Base-by-base conservation (phyloP, 2,329 filamentous ascomycete species). In the Aspergillus fijiensis region DNA sequence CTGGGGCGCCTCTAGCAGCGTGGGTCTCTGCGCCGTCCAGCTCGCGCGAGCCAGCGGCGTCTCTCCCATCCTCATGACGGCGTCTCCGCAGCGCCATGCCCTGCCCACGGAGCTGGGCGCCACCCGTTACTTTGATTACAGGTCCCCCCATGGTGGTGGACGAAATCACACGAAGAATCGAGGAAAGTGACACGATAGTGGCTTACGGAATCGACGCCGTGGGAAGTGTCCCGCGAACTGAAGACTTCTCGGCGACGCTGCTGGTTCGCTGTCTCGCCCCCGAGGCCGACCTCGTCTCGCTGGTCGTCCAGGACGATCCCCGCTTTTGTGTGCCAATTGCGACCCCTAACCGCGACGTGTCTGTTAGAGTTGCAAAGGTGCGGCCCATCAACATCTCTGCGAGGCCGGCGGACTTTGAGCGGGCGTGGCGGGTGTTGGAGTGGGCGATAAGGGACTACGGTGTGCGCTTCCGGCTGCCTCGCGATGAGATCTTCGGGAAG, bases 51-150 rank as follows among this genome's bases (percentile, higher is more conserved):
- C 27, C 27, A 27, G 27, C 27, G 27, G 27, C 7, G 27, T 27
- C 27, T 27, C 27, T 7, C 7, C 27, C 7, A 27, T 27, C 27
- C 2, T 27, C 2, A 6, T 27, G 27, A 27, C 27, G 27, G 27
- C 27, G 1, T 27, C 27, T 5, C 7, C 27, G 27, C 27, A 27
- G 27, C 27, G 27, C 7, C 7, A 27, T 27, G 27, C 27, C 27
- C 27, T 27, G 27, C 27, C 6, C 27, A 27, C 7, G 27, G 1
- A 27, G 33, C 47, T 58, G 11, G 59, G 55, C 9, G 59, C 59
- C 11, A 58, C 59, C 4, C 55, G 23, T 2, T 58, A 50, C 25
- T 61, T 58, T 35, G 45, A 61, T 27, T 61, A 61, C 51, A 29
- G 49, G 5, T 60, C 57, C 12, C 35, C 35, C 60, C 1, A 60